phyloP scores from a whole-genome alignment of 2,329 filamentous ascomycete species.

The Rachicladosporium sp. region DNA sequence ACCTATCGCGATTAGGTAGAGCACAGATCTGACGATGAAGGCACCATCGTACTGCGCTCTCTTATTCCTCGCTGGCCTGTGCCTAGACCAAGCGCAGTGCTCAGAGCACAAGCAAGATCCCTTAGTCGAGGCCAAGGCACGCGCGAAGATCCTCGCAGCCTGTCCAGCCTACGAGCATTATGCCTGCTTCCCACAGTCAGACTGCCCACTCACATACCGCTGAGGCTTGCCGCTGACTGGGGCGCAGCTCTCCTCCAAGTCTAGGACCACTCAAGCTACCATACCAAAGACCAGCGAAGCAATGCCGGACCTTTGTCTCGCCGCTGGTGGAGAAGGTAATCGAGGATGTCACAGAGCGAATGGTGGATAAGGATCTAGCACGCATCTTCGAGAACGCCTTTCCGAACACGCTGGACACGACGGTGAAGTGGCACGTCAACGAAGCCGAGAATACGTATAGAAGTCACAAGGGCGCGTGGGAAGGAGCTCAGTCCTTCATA shows the following conservation, averaged over 20 bases:
- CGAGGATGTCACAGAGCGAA: constrained; percentile 61
- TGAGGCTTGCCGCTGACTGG: constrained; percentile 7
- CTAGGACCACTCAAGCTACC: constrained; percentile 67
- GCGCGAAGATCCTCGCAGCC: constrained; percentile 23
- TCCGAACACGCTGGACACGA: constrained; percentile 83
- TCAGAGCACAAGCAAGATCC: constrained; percentile 13
- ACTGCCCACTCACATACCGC: neutral
- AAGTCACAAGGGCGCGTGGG: constrained; percentile 54
- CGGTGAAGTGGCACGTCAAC: constrained; percentile 73
- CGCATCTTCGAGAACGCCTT: constrained; percentile 92
- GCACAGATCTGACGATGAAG: constrained; percentile 10
- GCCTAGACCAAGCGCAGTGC: constrained; percentile 14
- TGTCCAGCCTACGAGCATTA: constrained; percentile 29
- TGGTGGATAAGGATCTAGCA: constrained; percentile 78
- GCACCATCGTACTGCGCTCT: constrained; percentile 16
- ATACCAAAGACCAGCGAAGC: constrained; percentile 67
- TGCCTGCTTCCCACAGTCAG: constrained; percentile 26
- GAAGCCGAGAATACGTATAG: constrained; percentile 34
- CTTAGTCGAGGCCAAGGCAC: constrained; percentile 14
- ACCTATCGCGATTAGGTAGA: too few species aligned
- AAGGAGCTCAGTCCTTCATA: constrained; percentile 80
- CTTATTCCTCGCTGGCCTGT: constrained; percentile 18
- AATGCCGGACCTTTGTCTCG: constrained; percentile 83
- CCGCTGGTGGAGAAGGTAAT: constrained; percentile 82
- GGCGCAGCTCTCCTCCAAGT: constrained; percentile 59